These are phyloP conservation scores for Harringtonia aguacate DNA, from an alignment of 2,329 filamentous ascomycete species.

Conservation along the genomic window DNA sequence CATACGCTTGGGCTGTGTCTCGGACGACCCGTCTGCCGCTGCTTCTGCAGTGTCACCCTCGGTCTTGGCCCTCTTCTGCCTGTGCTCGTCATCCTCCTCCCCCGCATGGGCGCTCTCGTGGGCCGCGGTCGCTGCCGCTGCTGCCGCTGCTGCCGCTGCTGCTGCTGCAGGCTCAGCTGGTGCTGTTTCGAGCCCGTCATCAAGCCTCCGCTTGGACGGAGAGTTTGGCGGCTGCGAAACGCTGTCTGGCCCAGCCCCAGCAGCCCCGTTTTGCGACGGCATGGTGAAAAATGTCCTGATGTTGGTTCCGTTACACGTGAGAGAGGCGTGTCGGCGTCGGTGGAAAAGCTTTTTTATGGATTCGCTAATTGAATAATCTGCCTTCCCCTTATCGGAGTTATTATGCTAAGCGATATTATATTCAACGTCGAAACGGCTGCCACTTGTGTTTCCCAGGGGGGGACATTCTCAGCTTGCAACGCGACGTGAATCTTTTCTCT, in stretches of 20 bases:
- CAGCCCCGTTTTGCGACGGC: background rate
- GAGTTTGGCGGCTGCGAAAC: background rate
- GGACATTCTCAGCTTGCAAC: too few species aligned
- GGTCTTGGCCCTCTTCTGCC: slow-evolving; percentile 48
- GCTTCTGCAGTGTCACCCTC: slow-evolving; percentile 12
- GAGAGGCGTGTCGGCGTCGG: too few species aligned
- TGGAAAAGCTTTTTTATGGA: too few species aligned
- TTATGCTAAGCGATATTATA: too few species aligned
- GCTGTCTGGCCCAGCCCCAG: background rate
- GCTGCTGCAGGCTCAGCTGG: background rate
- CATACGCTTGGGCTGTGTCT: slow-evolving; percentile 19
- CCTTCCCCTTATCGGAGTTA: too few species aligned
- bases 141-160: background rate
- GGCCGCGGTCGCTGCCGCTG: background rate
- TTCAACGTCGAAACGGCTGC: too few species aligned
- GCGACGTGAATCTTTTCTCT: too few species aligned
- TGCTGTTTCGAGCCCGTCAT: background rate
- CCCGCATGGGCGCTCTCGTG: background rate
- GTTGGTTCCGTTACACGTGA: background rate
- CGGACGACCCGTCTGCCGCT: slow-evolving; percentile 10
- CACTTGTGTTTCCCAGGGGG: too few species aligned
- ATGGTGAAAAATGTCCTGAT: background rate
- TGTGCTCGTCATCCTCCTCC: slow-evolving; percentile 17
- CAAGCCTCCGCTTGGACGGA: slow-evolving; percentile 5
- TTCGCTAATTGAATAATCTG: too few species aligned